Percentiles rank a stretch among this genome's conserved stretches.
phyloP scores from a whole-genome alignment of 176 grass and related monocot genomes.

The Carex scoparia region DNA sequence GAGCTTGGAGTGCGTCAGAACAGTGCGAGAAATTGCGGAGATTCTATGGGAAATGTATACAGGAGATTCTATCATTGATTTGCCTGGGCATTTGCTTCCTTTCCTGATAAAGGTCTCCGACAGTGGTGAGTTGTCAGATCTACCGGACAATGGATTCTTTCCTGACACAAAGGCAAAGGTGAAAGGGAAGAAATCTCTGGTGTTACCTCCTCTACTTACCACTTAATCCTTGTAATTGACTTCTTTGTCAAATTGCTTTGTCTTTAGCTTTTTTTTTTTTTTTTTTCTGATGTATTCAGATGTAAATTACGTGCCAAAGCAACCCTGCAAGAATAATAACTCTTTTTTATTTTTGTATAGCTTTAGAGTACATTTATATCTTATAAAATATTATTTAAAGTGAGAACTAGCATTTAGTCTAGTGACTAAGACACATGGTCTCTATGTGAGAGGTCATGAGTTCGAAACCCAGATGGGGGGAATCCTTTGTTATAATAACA shows the following conservation, averaged over 20 bases:
- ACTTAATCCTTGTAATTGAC: conserved; percentile 35
- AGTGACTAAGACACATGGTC: no score
- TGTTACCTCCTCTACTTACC: conserved; percentile 57
- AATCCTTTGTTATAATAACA: no score
- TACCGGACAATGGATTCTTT: conserved; percentile 54
- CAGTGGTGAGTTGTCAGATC: conserved; percentile 46
- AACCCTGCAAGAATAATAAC: background rate
- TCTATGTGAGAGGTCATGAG: no score
- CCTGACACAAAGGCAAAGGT: conserved; percentile 62
- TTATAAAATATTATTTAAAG: background rate
- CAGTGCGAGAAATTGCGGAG: conserved; percentile 40
- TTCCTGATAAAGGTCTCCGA: conserved; percentile 67
- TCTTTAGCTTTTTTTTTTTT: background rate
- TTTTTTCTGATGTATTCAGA: background rate
- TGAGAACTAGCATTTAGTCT: no score
- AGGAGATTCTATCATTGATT: conserved; percentile 45
- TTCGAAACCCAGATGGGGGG: no score
- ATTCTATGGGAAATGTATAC: conserved; percentile 54
- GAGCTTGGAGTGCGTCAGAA: conserved; percentile 62
- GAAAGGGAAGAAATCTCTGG: conserved; percentile 46
- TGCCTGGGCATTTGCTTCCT: conserved; percentile 70
- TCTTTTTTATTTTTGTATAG: background rate
- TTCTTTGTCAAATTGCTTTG: background rate
- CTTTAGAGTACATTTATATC: background rate
- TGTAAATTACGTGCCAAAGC: background rate